Evolutionary conservation across 1,284 basidiomycete genomes (phyloP).

Genomic region (Ceratobasidium theobromae): DNA sequence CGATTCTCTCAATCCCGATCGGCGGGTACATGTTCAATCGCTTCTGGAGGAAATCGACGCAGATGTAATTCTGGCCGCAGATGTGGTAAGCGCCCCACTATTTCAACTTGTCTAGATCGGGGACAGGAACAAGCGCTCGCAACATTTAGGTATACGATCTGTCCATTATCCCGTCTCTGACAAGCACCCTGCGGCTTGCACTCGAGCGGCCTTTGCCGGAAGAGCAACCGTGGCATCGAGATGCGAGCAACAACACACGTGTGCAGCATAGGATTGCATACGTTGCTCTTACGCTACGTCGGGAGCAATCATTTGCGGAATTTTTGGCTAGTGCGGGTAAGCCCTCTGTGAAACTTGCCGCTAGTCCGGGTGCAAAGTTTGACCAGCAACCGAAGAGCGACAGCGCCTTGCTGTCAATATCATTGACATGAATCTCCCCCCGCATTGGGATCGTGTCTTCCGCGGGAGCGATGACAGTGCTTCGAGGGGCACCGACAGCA

Average conservation of each 20-base stretch:
- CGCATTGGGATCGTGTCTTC: constrained; percentile 11
- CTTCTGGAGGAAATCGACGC: constrained; percentile 50
- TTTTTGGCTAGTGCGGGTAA: constrained; percentile 27
- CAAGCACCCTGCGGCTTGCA: constrained; percentile 51
- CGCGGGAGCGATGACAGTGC: constrained; percentile 8
- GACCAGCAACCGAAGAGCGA: constrained; percentile 4
- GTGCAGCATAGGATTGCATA: constrained; percentile 6
- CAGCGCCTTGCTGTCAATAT: constrained; percentile 1
- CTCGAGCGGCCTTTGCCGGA: constrained; percentile 13
- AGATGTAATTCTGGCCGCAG: constrained; percentile 67
- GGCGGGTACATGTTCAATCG: constrained; percentile 38
- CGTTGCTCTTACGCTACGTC: constrained; percentile 32
- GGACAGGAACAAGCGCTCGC: neutral
- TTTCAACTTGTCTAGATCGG: neutral
- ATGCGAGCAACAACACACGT: neutral
- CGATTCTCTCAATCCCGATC: constrained; percentile 48
- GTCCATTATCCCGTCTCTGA: constrained; percentile 57
- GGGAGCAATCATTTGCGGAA: constrained; percentile 30
- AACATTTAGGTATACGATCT: constrained; percentile 65
- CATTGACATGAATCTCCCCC: constrained; percentile 11
- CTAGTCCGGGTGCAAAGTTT: neutral
- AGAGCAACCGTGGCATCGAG: neutral
- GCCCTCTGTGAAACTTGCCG: constrained; percentile 5
- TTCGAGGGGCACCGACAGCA: neutral
- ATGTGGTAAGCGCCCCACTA: constrained; percentile 53